These are phyloP conservation scores for Hanseniaspora occidentalis DNA, from an alignment of 805 yeast species.

Conservation along the genomic window DNA sequence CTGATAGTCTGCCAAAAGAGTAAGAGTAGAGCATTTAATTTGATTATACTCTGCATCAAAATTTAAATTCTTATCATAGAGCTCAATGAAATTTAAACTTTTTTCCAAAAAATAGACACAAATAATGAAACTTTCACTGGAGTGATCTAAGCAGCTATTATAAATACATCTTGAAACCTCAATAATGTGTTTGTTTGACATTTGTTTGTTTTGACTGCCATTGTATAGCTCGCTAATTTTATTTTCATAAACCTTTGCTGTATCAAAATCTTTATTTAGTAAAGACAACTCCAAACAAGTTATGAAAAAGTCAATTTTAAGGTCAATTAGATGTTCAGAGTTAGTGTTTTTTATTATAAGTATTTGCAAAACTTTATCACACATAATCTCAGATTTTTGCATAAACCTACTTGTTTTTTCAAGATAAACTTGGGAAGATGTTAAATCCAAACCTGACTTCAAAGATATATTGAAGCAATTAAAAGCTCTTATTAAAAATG, in stretches of 20 bases:
- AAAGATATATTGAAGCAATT: slow-evolving; percentile 19
- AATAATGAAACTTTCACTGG: neutral
- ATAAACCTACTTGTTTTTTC: neutral
- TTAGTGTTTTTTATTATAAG: slow-evolving; percentile 12
- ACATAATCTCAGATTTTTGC: slow-evolving; percentile 18
- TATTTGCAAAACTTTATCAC: slow-evolving; percentile 15
- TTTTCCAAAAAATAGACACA: neutral
- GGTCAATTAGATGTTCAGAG: slow-evolving; percentile 7
- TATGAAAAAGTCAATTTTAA: slow-evolving; percentile 20
- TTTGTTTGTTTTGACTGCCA: neutral
- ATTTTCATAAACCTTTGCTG: slow-evolving; percentile 25
- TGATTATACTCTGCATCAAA: neutral
- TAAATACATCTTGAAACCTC: neutral
- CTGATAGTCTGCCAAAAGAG: slow-evolving; percentile 18
- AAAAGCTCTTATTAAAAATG: slow-evolving; percentile 23
- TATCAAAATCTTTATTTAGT: slow-evolving; percentile 21
- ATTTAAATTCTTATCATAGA: neutral
- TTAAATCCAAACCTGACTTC: slow-evolving; percentile 13
- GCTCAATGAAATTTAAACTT: neutral
- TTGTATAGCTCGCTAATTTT: slow-evolving; percentile 17
- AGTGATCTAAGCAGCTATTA: neutral
- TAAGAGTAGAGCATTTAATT: neutral
- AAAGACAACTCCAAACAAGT: slow-evolving; percentile 23
- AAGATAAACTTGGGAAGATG: too few relatives aligned
- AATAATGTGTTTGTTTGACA: neutral